Base-by-base conservation (phyloP, 2,329 filamentous ascomycete genomes). In the Penicillium sclerotigenum region DNA sequence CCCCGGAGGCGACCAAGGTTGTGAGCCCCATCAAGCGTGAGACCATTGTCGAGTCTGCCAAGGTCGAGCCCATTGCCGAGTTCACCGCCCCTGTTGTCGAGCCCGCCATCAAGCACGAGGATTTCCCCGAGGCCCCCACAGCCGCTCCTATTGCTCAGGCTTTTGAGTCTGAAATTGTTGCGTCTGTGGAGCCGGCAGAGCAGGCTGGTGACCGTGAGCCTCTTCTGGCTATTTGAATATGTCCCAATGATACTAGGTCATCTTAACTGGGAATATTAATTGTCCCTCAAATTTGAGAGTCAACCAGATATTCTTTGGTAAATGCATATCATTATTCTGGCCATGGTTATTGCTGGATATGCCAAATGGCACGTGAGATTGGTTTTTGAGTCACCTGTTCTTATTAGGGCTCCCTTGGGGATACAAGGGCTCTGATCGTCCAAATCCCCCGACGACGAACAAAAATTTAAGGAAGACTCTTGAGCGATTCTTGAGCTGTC, bases 51-150 rank as follows among this genome's bases (percentile, higher is more conserved):
- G 33, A 55, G 31, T 34, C 52, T 16, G 47, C n/a, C 22, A 60
- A 63, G 55, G 57, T 55, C 10, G 59, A 67, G 54, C 50, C 58
- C 26, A 38, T 49, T 9, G 40, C 51, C 20, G 42, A 56, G 14
- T 55, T 54, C 46, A 59, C 64, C 8, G 61, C 65, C 11, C 64
- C 77, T 51, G 77, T 77, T 65, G 63, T 75, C 31, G 73, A 73
- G 60, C 63, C 70, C 34, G 51, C 47, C 9, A 62, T 78, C 62
- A 75, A 77, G 66, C 75, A 77, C 34, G 67, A 76, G 41, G 81
- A 83, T 64, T 82, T 84, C 69, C 80, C 81, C 5, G 68, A 75
- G 45, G 77, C 74, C 5, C 75, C 76, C 38, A 71, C 73, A 59
- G 64, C 68, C n/a, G 76, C 78, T 59, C 70, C 70, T 5, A 58